Conservation (phyloP, 495 filamentous ascomycete genomes). For the Hyaloscypha variabilis region DNA sequence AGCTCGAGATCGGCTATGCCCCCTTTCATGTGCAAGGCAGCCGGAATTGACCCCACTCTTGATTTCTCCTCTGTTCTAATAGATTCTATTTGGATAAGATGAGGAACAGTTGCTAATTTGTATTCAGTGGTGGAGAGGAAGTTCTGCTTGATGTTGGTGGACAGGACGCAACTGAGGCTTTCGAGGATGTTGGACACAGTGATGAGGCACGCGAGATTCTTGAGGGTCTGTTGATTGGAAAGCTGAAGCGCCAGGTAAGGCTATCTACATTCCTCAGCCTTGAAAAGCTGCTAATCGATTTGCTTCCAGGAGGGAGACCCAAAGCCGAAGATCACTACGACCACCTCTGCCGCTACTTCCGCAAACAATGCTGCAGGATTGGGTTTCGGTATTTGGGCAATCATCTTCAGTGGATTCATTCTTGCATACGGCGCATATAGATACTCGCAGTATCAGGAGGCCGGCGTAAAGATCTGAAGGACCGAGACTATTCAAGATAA, state of each 20-base stretch:
- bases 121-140: constrained; percentile 90
- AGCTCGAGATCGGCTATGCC: background rate
- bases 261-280: constrained; percentile 20
- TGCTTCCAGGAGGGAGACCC: constrained; percentile 79
- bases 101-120: constrained; percentile 20
- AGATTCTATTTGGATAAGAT: background rate
- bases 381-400: constrained; percentile 80
- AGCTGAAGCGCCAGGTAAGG: constrained; percentile 82
- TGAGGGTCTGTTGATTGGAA: constrained; percentile 74
- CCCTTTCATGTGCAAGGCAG: background rate
- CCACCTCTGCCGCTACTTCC: constrained; percentile 48
- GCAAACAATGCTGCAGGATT: constrained; percentile 58
- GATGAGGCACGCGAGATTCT: constrained; percentile 98
- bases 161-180: constrained; percentile 96
- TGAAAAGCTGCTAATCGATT: constrained; percentile 18
- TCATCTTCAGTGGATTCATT: constrained; percentile 76
- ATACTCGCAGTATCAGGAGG: constrained; percentile 71
- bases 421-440: constrained; percentile 85
- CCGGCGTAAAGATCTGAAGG: constrained; percentile 29
- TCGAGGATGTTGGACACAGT: constrained; percentile 99
- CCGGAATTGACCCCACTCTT: constrained; percentile 17
- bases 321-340: constrained; percentile 57
- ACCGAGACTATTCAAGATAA: background rate
- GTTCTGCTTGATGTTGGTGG: constrained; percentile 95
- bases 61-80: constrained; percentile 6